Evolutionary conservation across 768 basidiomycete species (phyloP).

Genomic region (Termitomyces sp.): DNA sequence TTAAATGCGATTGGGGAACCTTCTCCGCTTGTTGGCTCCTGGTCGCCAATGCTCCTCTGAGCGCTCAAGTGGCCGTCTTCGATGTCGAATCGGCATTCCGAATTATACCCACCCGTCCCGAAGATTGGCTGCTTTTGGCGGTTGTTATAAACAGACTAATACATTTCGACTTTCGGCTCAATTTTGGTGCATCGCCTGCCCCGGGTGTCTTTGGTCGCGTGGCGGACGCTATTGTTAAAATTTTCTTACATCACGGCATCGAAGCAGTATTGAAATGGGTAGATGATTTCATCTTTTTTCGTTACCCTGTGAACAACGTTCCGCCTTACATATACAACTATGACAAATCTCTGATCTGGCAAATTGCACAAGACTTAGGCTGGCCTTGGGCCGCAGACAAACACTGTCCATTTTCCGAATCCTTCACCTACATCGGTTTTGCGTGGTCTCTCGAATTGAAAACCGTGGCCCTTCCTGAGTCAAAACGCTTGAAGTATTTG

Average conservation of each 20-base stretch:
- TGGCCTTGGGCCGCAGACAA: background rate
- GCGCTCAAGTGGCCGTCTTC: background rate
- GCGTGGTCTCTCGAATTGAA: background rate
- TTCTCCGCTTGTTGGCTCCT: background rate
- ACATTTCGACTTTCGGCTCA: background rate
- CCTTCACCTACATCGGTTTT: conserved; percentile 3
- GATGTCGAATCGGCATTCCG: background rate
- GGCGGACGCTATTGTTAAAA: background rate
- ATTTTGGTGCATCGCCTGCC: background rate
- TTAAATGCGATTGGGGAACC: background rate
- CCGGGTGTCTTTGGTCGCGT: background rate
- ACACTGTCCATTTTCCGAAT: background rate
- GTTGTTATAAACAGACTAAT: background rate
- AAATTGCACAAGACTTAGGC: background rate
- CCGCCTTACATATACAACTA: background rate
- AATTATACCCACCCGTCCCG: background rate
- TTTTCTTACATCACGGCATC: background rate
- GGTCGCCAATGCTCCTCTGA: background rate
- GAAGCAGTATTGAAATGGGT: background rate
- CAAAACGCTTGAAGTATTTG: background rate
- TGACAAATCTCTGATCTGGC: background rate
- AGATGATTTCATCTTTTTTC: background rate
- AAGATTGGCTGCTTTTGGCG: background rate
- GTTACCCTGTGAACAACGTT: background rate
- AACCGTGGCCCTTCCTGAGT: background rate